phyloP scores from a whole-genome alignment of 805 yeast species.

The Cyberlindnera suaveolens region DNA sequence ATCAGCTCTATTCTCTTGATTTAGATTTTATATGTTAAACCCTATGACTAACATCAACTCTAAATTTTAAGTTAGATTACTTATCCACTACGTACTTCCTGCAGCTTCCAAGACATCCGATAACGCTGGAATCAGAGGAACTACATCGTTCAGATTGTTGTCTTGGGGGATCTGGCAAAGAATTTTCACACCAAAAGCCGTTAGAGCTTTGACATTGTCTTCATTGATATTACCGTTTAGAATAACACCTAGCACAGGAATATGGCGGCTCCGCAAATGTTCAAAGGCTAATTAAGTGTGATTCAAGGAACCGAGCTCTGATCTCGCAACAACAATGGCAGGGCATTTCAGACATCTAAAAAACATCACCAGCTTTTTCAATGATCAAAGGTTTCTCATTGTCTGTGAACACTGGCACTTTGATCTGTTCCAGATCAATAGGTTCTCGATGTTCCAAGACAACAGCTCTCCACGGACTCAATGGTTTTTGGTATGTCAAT shows the following conservation, averaged over 20 bases:
- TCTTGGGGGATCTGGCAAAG: constrained; percentile 31
- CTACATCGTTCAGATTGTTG: constrained; percentile 1
- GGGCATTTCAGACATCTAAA: constrained; percentile 13
- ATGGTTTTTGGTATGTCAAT: constrained; percentile 19
- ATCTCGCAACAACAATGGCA: constrained; percentile 24
- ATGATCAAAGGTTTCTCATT: constrained; percentile 15
- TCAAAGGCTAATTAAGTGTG: constrained; percentile 25
- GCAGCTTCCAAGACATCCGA: too few species aligned
- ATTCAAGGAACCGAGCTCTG: constrained; percentile 26
- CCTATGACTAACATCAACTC: too few species aligned
- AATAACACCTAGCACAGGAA: constrained; percentile 20
- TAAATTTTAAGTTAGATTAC: too few species aligned
- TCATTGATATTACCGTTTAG: constrained; percentile 21
- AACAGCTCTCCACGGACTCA: constrained; percentile 26
- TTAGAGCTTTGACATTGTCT: constrained; percentile 18
- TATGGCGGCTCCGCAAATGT: constrained; percentile 16
- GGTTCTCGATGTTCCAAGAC: constrained; percentile 16
- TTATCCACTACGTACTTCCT: too few species aligned
- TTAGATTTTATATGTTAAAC: too few species aligned
- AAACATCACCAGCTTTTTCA: constrained; percentile 28
- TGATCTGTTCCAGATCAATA: constrained; percentile 14
- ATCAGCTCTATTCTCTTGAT: too few species aligned
- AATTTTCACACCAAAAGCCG: constrained; percentile 18
- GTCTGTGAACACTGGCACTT: constrained; percentile 12
- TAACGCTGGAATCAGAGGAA: not conserved